Evolutionary conservation across 2,329 filamentous ascomycete genomes (phyloP), one percentile per base, ranked within the genome.

Genomic region (Colletotrichum incanum): DNA sequence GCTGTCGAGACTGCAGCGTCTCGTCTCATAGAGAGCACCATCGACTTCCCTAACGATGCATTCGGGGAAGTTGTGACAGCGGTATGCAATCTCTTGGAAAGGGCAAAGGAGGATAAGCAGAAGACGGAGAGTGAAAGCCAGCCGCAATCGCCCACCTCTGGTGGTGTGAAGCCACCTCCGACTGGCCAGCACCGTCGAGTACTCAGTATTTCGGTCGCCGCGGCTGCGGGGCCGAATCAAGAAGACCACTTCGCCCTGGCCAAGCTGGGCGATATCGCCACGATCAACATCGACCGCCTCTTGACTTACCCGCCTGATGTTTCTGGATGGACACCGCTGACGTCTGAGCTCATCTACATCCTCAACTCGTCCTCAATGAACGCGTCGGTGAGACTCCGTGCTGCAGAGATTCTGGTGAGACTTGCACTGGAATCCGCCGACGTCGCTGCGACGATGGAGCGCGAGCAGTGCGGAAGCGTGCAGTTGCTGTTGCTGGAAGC

Each of bases 1-100:
- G 94, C 96, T 41, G 96, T 98, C 0, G 94, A 98, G 80, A 92
- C 93, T 8, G 96, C 96, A 3, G 94, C 95, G 1, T 91, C 91
- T 1, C 91, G 96, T 74, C 86, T 99, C 23, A 92, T 98, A 70
- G 96, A 98, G 79, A 98, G 95, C 81, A 98, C 95, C 0, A 87
- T 93, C 20, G 95, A 98, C 76, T 98, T 97, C 77, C 94, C 95
- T 0, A 95, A 96, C 74, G 87, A 91, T 20, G 87, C 94, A 0
- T 98, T 98, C 76, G 84, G 93, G 6, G 90, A 94, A 74, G 90
- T 98, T 12, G 86, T 98, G 1, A 85, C 87, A 65, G 93, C 95
- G 0, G 87, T 98, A 5, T 95, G 94, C 77, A 86, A 88, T 56
- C 85, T 98, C 8, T 86, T 97, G 7, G 87, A 88, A 43, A 78